Conservation (phyloP, 2,329 filamentous ascomycete species). For the Ramichloridium luteum region DNA sequence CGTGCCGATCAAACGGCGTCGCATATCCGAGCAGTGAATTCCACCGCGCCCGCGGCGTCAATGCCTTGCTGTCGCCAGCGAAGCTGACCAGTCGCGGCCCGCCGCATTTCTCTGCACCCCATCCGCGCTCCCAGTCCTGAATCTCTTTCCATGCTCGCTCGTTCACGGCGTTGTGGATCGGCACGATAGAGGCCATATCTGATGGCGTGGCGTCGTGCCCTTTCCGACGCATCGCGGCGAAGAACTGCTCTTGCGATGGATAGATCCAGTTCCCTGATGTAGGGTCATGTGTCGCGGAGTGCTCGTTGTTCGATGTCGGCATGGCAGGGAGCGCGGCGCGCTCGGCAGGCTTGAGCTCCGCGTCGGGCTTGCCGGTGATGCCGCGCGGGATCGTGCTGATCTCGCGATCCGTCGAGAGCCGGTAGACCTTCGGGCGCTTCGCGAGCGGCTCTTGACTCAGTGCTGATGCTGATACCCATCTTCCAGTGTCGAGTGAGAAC, state of each 20-base stretch:
- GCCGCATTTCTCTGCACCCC: constrained; percentile 51
- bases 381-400: constrained; percentile 60
- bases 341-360: constrained; percentile 27
- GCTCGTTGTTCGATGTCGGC: constrained; percentile 58
- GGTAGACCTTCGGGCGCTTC: constrained; percentile 19
- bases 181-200: constrained; percentile 86
- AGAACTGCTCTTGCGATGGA: constrained; percentile 94
- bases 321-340: constrained; percentile 13
- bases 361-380: constrained; percentile 10
- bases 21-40: constrained; percentile 77
- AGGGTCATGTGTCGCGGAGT: constrained; percentile 60
- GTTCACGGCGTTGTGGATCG: constrained; percentile 97
- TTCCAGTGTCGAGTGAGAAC: constrained; percentile 24
- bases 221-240: constrained; percentile 91
- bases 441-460: constrained; percentile 13
- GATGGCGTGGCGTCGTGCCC: constrained; percentile 56
- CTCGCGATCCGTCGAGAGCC: constrained; percentile 55
- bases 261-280: constrained; percentile 88
- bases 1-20: constrained; percentile 85
- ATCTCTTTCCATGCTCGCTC: constrained; percentile 94
- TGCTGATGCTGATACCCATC: constrained; percentile 18
- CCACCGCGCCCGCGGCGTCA: constrained; percentile 73
- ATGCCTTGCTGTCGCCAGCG: constrained; percentile 47
- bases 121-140: constrained; percentile 67
- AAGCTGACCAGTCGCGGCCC: constrained; percentile 79